Evolutionary conservation across 495 filamentous ascomycete genomes (phyloP).

Genomic region (Elasticomyces elasticus): DNA sequence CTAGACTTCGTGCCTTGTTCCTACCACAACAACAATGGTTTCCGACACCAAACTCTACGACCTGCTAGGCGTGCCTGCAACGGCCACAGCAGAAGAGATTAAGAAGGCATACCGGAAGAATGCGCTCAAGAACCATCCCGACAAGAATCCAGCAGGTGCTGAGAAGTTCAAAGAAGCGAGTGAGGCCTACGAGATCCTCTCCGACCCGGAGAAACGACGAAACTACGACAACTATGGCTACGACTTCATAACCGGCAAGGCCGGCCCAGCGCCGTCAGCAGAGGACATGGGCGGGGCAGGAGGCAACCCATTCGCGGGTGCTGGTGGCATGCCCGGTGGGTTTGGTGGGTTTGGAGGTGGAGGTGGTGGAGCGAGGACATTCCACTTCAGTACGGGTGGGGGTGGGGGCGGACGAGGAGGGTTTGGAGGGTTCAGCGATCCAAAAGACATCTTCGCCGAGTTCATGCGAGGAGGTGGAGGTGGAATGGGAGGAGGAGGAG

Average conservation of each 20-base stretch:
- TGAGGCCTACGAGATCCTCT: constrained; percentile 95
- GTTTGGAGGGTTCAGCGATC: constrained; percentile 65
- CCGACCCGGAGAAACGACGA: constrained; percentile 93
- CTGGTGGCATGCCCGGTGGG: constrained; percentile 45
- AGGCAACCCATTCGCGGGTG: constrained; percentile 33
- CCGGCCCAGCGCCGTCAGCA: constrained; percentile 51
- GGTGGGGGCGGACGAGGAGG: constrained; percentile 39
- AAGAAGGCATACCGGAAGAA: constrained; percentile 78
- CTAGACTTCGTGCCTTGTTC: not conserved
- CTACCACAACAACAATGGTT: constrained; percentile 25
- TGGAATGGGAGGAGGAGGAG: constrained; percentile 29
- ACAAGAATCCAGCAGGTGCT: constrained; percentile 79
- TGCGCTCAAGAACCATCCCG: constrained; percentile 87
- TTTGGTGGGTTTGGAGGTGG: constrained; percentile 50
- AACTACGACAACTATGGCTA: constrained; percentile 91
- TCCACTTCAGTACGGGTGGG: constrained; percentile 61
- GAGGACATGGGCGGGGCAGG: constrained; percentile 35
- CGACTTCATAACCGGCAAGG: constrained; percentile 78
- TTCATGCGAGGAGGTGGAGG: constrained; percentile 57
- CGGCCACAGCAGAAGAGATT: constrained; percentile 82
- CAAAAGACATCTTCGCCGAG: constrained; percentile 73
- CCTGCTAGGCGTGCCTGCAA: constrained; percentile 39
- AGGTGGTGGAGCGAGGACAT: constrained; percentile 47
- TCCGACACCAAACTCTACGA: constrained; percentile 38
- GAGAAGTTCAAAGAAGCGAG: constrained; percentile 88